Conservation (phyloP, 805 yeast genomes). For the Grigorovia jiainica region DNA sequence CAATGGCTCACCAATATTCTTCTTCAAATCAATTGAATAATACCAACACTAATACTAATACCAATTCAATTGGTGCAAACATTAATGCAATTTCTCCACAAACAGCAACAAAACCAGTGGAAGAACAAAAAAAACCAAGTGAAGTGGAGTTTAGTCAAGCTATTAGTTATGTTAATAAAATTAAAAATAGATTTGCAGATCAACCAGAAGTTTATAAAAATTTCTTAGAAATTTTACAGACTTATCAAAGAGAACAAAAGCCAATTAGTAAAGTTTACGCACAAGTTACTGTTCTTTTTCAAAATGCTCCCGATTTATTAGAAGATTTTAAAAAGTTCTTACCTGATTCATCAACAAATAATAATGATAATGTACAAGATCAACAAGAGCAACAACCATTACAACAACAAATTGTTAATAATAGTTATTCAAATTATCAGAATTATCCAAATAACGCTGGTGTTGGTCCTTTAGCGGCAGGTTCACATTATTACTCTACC, state of each 20-base stretch:
- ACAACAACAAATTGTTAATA: not conserved
- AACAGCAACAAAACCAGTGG: not conserved
- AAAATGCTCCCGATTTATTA: constrained; percentile 86
- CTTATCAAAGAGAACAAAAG: constrained; percentile 91
- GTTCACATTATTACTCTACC: too few relatives aligned
- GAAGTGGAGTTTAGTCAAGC: constrained; percentile 97
- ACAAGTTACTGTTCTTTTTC: constrained; percentile 81
- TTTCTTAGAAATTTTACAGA: constrained; percentile 88
- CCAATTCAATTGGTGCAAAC: too few relatives aligned
- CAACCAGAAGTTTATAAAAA: constrained; percentile 95
- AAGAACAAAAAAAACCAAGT: constrained; percentile 26
- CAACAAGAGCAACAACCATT: not conserved
- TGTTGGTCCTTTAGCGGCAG: too few relatives aligned
- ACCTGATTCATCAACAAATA: constrained; percentile 49
- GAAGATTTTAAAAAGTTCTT: constrained; percentile 93
- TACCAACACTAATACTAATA: not conserved
- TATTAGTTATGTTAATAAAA: constrained; percentile 89
- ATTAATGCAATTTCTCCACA: too few relatives aligned
- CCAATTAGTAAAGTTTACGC: constrained; percentile 93
- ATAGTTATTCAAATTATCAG: not conserved
- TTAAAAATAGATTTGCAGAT: constrained; percentile 83
- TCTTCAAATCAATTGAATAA: not conserved
- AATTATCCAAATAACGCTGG: too few relatives aligned
- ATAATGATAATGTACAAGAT: not conserved
- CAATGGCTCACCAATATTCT: constrained; percentile 1